Evolutionary conservation across 768 basidiomycete species (phyloP), one percentile per base, ranked within the genome.

Genomic region (Lenzites betulinus): DNA sequence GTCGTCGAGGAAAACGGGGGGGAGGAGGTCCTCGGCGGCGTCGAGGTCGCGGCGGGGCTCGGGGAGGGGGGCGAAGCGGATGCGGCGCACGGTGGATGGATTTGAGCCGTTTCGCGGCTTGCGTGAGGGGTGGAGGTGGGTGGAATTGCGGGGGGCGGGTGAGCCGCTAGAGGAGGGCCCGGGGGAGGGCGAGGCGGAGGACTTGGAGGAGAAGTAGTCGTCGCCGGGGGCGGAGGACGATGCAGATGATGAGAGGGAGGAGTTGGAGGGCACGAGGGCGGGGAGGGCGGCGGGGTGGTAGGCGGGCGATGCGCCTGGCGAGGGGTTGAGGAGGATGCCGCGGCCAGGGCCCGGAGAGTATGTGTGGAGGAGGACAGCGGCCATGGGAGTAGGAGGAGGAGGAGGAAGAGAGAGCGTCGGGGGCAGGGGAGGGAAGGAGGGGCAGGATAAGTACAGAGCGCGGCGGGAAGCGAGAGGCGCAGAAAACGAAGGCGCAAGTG

Each of bases 41-140:
- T 59, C 58, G 61, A 80, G 76, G 51, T 82, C 79, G 51, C 83
- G 79, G 23, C 83, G 79, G 1, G 90, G 89, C 66, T 90, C 88
- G 1, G 93, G 93, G 18, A 95, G 82, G 1, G 93, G 93, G 0
- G 93, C 93, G 63, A 95, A 95, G 61, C 90, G 84, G 60, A 95
- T 93, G 48, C 76, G 74, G 33, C 72, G 71, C 9, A 67, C 63
- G 5, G 65, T 58, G 59, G 49, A 26, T 36, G 63, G 53, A 44
- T 50, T 35, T 44, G 66, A 61, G 62, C 56, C 61, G 26, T 50
- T 38, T 51, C 61, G 67, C 22, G 58, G 54, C 39, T 62, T 56
- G 26, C 35, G 20, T 28, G n/a, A 43, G 30, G 54, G 62, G 54
- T 46, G 52, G 33, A 55, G 58, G 43, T 46, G 56, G 50, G 35